A percentile compares a stretch with the other conserved stretches of the same genome.
phyloP scores from a whole-genome alignment of 2,329 filamentous ascomycete species.

The Penicillium glabrum region DNA sequence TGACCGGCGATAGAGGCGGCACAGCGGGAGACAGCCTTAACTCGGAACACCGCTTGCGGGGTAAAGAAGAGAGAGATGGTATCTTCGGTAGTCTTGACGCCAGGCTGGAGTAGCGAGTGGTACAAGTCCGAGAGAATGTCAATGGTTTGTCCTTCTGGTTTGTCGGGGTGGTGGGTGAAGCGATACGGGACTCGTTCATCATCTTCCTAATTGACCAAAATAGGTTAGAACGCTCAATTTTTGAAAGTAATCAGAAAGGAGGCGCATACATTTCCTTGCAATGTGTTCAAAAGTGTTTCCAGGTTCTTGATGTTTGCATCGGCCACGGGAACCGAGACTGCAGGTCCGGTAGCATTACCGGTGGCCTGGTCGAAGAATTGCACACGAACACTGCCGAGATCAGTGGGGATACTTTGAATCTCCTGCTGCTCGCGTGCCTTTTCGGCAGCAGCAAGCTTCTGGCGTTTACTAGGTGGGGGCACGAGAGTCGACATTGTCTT shows the following conservation, averaged over 20 bases:
- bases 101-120: conserved; percentile 52
- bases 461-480: conserved; percentile 85
- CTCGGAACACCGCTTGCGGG: conserved; percentile 90
- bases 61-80: conserved; percentile 63
- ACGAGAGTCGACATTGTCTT: conserved; percentile 71
- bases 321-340: conserved; percentile 73
- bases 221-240: neutral
- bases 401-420: conserved; percentile 64
- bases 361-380: conserved; percentile 83
- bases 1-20: conserved; percentile 87
- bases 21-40: conserved; percentile 87
- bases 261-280: conserved; percentile 67
- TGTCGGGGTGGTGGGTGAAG: conserved; percentile 58
- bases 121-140: conserved; percentile 51
- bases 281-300: conserved; percentile 79
- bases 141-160: conserved; percentile 35
- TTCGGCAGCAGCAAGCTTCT: conserved; percentile 73
- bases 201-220: conserved; percentile 42
- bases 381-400: conserved; percentile 75
- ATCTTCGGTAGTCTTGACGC: conserved; percentile 59
- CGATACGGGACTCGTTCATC: conserved; percentile 65
- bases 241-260: neutral
- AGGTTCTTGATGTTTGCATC: conserved; percentile 88
- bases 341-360: conserved; percentile 66
- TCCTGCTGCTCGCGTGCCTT: conserved; percentile 74